phyloP scores from a whole-genome alignment of 2,329 filamentous ascomycete genomes.

The Emmonsia crescens region DNA sequence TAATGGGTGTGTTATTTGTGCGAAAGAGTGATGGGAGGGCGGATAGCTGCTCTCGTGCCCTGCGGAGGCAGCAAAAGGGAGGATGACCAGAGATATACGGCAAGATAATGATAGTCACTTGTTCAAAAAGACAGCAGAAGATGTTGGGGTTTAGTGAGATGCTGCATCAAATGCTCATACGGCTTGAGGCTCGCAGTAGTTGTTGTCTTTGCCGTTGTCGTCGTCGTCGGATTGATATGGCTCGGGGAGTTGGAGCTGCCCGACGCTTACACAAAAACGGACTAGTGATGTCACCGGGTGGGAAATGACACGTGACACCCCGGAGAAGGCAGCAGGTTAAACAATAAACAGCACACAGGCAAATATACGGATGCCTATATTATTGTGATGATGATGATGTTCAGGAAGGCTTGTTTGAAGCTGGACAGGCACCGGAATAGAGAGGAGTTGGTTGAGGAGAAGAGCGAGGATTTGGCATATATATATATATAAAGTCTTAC shows the following conservation, averaged over 20 bases:
- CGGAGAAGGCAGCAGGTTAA: background rate
- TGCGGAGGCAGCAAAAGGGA: background rate
- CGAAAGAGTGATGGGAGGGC: background rate
- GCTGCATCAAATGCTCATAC: background rate
- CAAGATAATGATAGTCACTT: background rate
- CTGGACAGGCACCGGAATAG: background rate
- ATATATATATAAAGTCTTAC: too few relatives aligned
- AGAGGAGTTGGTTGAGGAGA: background rate
- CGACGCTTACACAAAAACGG: background rate
- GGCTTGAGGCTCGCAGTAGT: background rate
- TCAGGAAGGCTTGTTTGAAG: background rate
- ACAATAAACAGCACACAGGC: too few relatives aligned
- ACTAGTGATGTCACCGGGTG: constrained; percentile 2
- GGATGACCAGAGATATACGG: background rate
- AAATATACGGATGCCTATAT: background rate
- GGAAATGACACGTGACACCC: background rate
- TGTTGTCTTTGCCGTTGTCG: background rate
- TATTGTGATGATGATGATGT: background rate
- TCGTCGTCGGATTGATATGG: background rate
- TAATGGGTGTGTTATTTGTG: background rate
- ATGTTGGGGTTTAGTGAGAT: background rate
- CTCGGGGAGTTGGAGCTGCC: background rate
- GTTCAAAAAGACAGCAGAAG: background rate
- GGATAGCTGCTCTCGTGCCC: background rate
- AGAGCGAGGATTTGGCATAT: too few relatives aligned